Base-by-base conservation (phyloP, 345 rosid species). In the Xanthoceras sorbifolium region DNA sequence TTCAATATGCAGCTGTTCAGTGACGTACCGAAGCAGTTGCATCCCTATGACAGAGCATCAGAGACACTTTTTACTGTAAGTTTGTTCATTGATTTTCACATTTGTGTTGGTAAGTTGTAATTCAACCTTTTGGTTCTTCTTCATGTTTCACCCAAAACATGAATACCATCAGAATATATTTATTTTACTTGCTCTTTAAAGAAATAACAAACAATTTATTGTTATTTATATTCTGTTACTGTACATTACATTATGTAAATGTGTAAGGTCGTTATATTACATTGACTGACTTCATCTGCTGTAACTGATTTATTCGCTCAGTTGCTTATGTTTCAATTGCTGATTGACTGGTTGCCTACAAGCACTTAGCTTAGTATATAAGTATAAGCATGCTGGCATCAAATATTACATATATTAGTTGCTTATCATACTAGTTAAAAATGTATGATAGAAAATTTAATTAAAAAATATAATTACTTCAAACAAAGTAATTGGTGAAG, bases 31-130 rank as follows among this genome's bases (percentile, higher is more conserved):
- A 71, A 65, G 40, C 32, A 64, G 50, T 31, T 82, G 70, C 69
- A 23, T 65, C 81, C 81, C 29, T 82, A 82, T 71, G 44, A 70
- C 59, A 59, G 81, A 31, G 69, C 79, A 34, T 70, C 84, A 54
- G 55, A 66, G 60, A 32, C 38, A n/a, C 54, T 82, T 26, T 70
- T 82, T 57, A 46, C 64, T 65, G 84, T 82, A 69, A 81, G 81
- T 61, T 48, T 55, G 40, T 32, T 52, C 50, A 15, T 46, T 36
- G 8, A 23, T 9, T 59, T 72, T 72, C 54, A 25, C 5, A 32
- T 11, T 55, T 54, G 26, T 71, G 48, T 71, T 71, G 18, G 46
- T 54, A 54, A 50, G 63, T 48, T 32, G n/a, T n/a, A 29, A 23
- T 42, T 71, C 23, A 48, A 48, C 8, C 18, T 3, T 48, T 28